A percentile compares a stretch with the other conserved stretches of the same genome.
phyloP scores from a whole-genome alignment of 371 early-diverging fungal species.

The Mortierella sp. region DNA sequence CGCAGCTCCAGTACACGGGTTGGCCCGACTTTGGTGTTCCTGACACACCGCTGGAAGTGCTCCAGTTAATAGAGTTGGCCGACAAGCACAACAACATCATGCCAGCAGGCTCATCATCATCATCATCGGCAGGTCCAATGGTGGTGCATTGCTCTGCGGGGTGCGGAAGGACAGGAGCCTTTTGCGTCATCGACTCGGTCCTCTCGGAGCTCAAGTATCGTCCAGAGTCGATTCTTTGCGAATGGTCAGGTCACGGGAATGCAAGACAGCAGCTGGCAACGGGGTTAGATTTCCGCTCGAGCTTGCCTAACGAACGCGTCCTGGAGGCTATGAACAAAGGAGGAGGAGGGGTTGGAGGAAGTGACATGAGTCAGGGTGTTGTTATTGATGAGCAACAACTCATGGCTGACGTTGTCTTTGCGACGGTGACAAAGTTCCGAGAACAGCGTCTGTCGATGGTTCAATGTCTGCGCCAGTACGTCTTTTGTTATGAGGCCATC shows the following conservation, averaged over 20 bases:
- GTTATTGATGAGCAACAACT: not conserved
- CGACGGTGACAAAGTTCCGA: slow-evolving; percentile 78
- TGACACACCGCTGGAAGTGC: slow-evolving; percentile 70
- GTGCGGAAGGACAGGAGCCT: slow-evolving; percentile 97
- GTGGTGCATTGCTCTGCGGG: slow-evolving; percentile 99
- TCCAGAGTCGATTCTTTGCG: slow-evolving; percentile 16
- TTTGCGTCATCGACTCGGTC: slow-evolving; percentile 87
- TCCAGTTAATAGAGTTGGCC: slow-evolving; percentile 74
- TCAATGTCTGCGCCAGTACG: slow-evolving; percentile 91
- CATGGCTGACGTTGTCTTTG: slow-evolving; percentile 35
- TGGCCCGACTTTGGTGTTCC: slow-evolving; percentile 95
- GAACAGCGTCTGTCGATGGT: slow-evolving; percentile 91
- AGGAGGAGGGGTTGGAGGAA: too few relatives aligned
- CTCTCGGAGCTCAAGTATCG: slow-evolving; percentile 56
- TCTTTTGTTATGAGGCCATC: slow-evolving; percentile 93
- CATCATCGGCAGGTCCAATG: slow-evolving; percentile 73
- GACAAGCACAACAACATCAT: slow-evolving; percentile 47
- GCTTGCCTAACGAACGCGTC: not conserved
- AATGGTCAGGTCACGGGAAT: not conserved
- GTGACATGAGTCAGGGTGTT: not conserved
- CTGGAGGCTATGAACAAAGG: not conserved
- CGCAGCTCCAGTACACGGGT: slow-evolving; percentile 88
- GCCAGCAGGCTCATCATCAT: not conserved
- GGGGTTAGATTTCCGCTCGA: too few relatives aligned
- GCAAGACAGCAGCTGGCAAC: not conserved